phyloP scores from a whole-genome alignment of 129 eudicot genomes.

The Silybum marianum region DNA sequence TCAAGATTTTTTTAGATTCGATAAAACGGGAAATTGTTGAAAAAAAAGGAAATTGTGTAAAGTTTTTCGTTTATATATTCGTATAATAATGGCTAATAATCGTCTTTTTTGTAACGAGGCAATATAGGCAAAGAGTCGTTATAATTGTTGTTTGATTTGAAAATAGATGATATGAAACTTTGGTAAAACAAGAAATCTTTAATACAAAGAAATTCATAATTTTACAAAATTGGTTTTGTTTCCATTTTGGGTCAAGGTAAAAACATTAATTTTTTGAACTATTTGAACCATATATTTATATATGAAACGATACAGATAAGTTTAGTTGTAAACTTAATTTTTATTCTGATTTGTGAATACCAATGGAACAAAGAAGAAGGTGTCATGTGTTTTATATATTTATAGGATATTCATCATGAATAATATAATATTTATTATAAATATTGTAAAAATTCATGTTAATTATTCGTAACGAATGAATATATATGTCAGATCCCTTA shows the following conservation, averaged over 20 bases:
- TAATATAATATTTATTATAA: too few relatives aligned
- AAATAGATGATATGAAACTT: neutral
- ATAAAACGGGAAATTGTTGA: neutral
- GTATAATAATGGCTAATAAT: neutral
- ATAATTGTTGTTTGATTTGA: neutral
- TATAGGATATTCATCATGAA: too few relatives aligned
- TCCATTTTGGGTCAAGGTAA: neutral
- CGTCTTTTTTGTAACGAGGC: neutral
- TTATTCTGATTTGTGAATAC: too few relatives aligned
- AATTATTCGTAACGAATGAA: too few relatives aligned
- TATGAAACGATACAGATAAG: too few relatives aligned
- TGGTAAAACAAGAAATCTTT: neutral
- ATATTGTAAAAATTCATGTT: too few relatives aligned
- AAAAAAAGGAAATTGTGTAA: neutral
- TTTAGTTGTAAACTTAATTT: too few relatives aligned
- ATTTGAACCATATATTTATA: neutral
- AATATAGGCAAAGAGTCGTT: too few relatives aligned
- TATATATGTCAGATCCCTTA: too few relatives aligned
- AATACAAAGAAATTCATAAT: neutral
- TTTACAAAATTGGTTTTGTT: neutral
- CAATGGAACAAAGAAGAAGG: too few relatives aligned
- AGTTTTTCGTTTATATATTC: neutral
- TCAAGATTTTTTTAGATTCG: neutral
- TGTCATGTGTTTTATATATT: too few relatives aligned
- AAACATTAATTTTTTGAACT: too few relatives aligned